These are phyloP conservation scores for Plantago coronopus DNA, from an alignment of 305 asterid genomes.

Conservation along the genomic window DNA sequence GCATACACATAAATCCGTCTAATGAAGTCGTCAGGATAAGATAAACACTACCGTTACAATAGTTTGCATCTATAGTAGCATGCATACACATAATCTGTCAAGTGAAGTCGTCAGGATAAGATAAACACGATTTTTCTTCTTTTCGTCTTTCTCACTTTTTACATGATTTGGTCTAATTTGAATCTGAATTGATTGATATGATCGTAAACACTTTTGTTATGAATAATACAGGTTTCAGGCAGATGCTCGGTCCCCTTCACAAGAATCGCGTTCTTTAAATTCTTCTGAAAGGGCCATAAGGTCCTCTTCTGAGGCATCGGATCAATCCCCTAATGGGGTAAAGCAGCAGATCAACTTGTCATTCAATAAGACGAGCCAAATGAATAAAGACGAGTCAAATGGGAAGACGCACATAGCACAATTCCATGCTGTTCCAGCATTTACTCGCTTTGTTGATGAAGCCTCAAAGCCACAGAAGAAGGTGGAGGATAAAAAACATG, in stretches of 20 bases:
- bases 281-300: conserved; percentile 33
- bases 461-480: conserved; percentile 35
- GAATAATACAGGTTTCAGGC: conserved; percentile 31
- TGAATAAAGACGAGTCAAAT: conserved; percentile 39
- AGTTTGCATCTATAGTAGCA: neutral
- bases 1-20: no score
- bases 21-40: neutral
- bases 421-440: conserved; percentile 77
- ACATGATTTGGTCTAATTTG: neutral
- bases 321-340: conserved; percentile 43
- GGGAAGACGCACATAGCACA: conserved; percentile 71
- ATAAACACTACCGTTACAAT: no score
- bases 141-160: neutral
- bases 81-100: neutral
- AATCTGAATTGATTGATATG: conserved; percentile 5
- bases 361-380: conserved; percentile 52
- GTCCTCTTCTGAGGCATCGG: conserved; percentile 35
- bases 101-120: neutral
- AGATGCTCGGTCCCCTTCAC: conserved; percentile 27
- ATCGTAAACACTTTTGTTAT: conserved; percentile 9
- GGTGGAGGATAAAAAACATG: conserved; percentile 26
- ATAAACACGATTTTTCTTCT: neutral
- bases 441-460: conserved; percentile 65
- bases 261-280: conserved; percentile 32
- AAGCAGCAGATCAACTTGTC: conserved; percentile 67